Conservation (phyloP, 2,329 filamentous ascomycete genomes). For the Didymella exigua region DNA sequence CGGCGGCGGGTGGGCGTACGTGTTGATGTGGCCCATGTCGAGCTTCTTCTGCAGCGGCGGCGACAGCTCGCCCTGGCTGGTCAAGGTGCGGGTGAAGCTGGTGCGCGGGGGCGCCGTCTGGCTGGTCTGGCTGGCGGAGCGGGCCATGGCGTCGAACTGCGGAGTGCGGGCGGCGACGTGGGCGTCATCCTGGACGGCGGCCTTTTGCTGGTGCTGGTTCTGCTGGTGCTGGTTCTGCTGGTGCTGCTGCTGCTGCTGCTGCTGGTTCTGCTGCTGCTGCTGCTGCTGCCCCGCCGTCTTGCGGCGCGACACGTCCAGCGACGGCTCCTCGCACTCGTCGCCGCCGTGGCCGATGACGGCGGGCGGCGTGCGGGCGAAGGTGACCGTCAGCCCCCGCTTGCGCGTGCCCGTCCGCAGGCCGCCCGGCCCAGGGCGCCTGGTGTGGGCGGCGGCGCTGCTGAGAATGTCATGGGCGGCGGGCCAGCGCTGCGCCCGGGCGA, state of each 20-base stretch:
- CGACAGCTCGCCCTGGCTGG: conserved; percentile 45
- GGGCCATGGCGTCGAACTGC: conserved; percentile 31
- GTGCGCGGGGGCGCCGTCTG: conserved; percentile 32
- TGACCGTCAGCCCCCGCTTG: conserved; percentile 73
- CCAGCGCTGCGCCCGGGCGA: conserved; percentile 57
- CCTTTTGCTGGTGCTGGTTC: neutral
- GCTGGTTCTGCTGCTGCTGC: neutral
- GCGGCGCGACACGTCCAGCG: conserved; percentile 70
- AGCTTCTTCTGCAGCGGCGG: conserved; percentile 46
- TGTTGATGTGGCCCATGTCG: conserved; percentile 45
- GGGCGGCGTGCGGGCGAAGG: conserved; percentile 73
- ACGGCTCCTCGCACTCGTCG: conserved; percentile 78
- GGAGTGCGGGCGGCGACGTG: conserved; percentile 34
- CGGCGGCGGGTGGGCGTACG: conserved; percentile 35
- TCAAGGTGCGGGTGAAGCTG: conserved; percentile 42
- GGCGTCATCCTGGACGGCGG: conserved; percentile 37
- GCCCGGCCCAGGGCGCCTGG: conserved; percentile 43
- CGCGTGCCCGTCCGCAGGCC: conserved; percentile 48
- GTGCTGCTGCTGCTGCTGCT: conserved; percentile 19
- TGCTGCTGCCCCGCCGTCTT: conserved; percentile 50
- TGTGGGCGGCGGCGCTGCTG: conserved; percentile 39
- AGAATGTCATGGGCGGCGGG: conserved; percentile 55
- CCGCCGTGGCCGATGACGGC: conserved; percentile 90
- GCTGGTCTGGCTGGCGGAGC: conserved; percentile 34
- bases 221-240: neutral